A percentile compares a stretch with the other conserved stretches of the same genome.
These are phyloP conservation scores for Luzula sylvatica DNA, from an alignment of 176 grass and related monocot genomes.

Conservation along the genomic window DNA sequence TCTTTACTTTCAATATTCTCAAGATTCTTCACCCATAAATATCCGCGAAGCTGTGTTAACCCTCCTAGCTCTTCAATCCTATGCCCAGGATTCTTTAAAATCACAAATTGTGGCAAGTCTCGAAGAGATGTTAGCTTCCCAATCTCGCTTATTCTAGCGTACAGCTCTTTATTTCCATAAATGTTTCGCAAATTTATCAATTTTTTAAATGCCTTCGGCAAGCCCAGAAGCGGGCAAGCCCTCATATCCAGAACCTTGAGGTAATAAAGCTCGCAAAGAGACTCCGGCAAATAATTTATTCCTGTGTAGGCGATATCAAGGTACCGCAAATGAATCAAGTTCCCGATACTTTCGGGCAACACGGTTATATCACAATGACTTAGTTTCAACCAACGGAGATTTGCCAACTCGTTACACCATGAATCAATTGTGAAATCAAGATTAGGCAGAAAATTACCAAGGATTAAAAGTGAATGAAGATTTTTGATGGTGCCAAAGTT, in stretches of 20 bases:
- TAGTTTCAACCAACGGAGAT: conserved; percentile 37
- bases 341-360: conserved; percentile 27
- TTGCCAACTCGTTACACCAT: conserved; percentile 26
- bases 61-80: conserved; percentile 16
- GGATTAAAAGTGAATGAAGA: conserved; percentile 31
- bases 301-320: conserved; percentile 22
- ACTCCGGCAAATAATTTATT: conserved; percentile 23
- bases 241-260: conserved; percentile 29
- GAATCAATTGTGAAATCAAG: conserved; percentile 10
- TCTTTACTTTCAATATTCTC: neutral
- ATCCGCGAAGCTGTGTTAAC: conserved; percentile 9
- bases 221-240: conserved; percentile 5
- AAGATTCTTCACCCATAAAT: conserved; percentile 6
- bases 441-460: conserved; percentile 7
- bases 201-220: conserved; percentile 21
- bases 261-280: conserved; percentile 23
- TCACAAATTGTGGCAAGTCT: conserved; percentile 11
- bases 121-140: conserved; percentile 22
- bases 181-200: conserved; percentile 21
- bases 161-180: neutral
- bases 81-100: neutral
- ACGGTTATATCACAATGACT: conserved; percentile 26
- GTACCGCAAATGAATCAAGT: conserved; percentile 42
- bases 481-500: neutral
- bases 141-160: conserved; percentile 13